A percentile compares a stretch with the other conserved stretches of the same genome.
phyloP scores from a whole-genome alignment of 2,329 filamentous ascomycete species.

The Sporothrix humicola region DNA sequence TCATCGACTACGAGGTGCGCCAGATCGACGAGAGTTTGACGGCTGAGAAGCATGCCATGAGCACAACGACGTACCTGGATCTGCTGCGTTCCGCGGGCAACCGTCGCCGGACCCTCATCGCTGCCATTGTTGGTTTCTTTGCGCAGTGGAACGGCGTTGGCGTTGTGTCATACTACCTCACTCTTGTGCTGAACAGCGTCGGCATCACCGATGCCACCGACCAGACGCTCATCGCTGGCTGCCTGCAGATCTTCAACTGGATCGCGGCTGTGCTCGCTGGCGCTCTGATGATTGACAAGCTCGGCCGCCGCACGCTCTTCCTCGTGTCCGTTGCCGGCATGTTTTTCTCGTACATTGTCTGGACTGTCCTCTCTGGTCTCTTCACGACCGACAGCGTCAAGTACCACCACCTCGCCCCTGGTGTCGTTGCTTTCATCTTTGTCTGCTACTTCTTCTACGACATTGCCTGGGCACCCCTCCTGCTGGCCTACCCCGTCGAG shows the following conservation, averaged over 20 bases:
- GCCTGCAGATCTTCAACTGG: constrained; percentile 46
- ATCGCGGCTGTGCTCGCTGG: constrained; percentile 43
- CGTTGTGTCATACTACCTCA: constrained; percentile 45
- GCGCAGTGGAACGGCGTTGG: constrained; percentile 35
- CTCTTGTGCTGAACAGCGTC: constrained; percentile 45
- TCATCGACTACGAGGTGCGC: not conserved
- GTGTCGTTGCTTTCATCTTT: constrained; percentile 46
- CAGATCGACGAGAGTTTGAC: constrained; percentile 22
- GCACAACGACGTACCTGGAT: not conserved
- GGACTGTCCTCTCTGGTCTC: constrained; percentile 44
- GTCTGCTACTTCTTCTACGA: constrained; percentile 47
- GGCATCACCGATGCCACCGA: constrained; percentile 45
- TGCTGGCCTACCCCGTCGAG: constrained; percentile 27
- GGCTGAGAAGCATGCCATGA: constrained; percentile 8
- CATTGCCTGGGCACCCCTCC: constrained; percentile 34
- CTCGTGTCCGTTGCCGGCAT: constrained; percentile 47
- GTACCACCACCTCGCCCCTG: constrained; percentile 38
- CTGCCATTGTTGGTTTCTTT: constrained; percentile 30
- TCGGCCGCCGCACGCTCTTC: constrained; percentile 53
- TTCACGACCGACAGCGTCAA: constrained; percentile 34
- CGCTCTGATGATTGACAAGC: constrained; percentile 50
- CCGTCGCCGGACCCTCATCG: constrained; percentile 33
- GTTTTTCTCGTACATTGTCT: constrained; percentile 41
- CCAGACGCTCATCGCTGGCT: constrained; percentile 40
- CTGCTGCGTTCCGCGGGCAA: constrained; percentile 10